Evolutionary conservation across 768 basidiomycete genomes (phyloP), one percentile per base, ranked within the genome.

Genomic region (Lentinula edodes): DNA sequence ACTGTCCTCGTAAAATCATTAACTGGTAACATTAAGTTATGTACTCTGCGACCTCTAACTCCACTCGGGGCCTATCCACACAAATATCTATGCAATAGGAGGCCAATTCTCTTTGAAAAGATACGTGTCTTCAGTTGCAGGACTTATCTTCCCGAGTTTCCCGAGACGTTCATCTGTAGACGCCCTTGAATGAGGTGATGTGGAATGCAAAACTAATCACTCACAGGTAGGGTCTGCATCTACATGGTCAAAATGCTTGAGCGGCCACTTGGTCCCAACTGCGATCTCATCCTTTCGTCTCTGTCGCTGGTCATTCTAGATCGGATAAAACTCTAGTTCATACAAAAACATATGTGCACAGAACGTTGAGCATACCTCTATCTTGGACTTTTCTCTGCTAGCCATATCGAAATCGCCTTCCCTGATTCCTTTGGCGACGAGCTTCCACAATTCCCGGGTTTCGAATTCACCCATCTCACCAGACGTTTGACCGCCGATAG

Each of bases 351-450:
- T 39, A 39, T n/a, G 18, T 45, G 15, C n/a, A 45, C 15, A 6
- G 43, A 1, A 7, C 39, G n/a, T 9, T 46, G 20, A 23, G 23
- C 74, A 20, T 62, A 90, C 93, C 89, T 98, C 96, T 52, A 98
- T 94, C 73, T 86, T 82, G 52, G 80, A 82, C 85, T 99, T 98
- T 71, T 95, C 96, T 66, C 74, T 78, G 62, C 89, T 89, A 3
- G 96, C 96, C n/a, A 79, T 75, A 56, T 99, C 96, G 70, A 94
- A 98, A 69, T 98, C 93, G 13, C 92, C 91, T 61, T 88, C 89
- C 60, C 89, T 76, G 62, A 98, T 98, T 13, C 96, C 96, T 71
- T 90, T 90, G 20, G 95, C 88, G 23, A 98, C 96, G 52, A 82
- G 78, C 64, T 77, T 73, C 96, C 96, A 98, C 62, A 97, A 76